Evolutionary conservation across 345 rosid genomes (phyloP), one percentile per base, ranked within the genome.

Genomic region (Cardamine resedifolia): DNA sequence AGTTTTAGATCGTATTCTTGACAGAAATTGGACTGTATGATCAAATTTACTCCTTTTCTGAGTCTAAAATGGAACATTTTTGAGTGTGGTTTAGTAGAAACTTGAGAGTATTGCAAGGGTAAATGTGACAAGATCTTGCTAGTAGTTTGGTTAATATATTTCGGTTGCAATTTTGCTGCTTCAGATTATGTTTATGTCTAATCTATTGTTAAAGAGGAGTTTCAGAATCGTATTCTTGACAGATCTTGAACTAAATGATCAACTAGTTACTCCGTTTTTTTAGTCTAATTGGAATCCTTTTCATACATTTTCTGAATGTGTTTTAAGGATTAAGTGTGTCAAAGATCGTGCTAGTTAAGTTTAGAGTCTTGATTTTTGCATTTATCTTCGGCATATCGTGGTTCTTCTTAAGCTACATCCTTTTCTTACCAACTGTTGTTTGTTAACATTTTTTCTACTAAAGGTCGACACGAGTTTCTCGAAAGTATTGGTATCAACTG

Each of bases 391-490:
- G n/a, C n/a, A n/a, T n/a, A n/a, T n/a, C n/a, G n/a, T n/a, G n/a
- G n/a, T n/a, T n/a, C 7, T 21, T 4, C 39, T 53, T 8, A 27
- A 27, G 12, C 0, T 28, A 7, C 2, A 68, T 7, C 28, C 9
- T 27, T 16, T 66, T 66, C 24, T 20, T 33, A 50, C 59, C 7
- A 38, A 41, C 11, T 67, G 3, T 66, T 67, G 47, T 5, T 58
- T 58, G 15, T 47, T 68, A 7, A 19, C 8, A 30, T 47, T 12
- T 74, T 23, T 34, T 64, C 12, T 66, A 45, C 51, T 41, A 1
- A 74, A 90, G 98, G 86, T 75, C 87, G 97, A 58, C 96, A 87
- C 55, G 98, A 89, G 78, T 80, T 87, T 60, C 33, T 94, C 16
- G 96, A 94, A 64, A 83, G 72, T 60, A 82, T 87, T 21, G 97